These are phyloP conservation scores for Paramecium primaurelia DNA, from an alignment of 73 alveolate genomes.

Conservation along the genomic window DNA sequence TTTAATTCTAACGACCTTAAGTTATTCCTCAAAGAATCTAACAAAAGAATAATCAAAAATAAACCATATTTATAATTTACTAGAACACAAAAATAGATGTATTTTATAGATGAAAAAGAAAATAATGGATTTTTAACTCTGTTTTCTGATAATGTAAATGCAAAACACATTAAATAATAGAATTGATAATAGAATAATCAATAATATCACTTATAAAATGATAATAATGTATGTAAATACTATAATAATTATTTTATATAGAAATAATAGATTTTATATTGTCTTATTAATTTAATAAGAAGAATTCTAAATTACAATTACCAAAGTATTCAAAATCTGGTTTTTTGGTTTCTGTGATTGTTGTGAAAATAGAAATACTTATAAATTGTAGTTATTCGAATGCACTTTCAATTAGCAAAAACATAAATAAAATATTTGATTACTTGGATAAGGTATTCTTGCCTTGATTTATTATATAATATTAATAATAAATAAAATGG, in stretches of 20 bases:
- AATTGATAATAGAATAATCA: background rate
- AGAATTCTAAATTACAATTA: background rate
- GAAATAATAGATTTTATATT: background rate
- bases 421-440: background rate
- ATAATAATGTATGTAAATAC: background rate
- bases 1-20: background rate
- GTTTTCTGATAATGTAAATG: background rate
- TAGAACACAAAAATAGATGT: background rate
- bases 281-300: background rate
- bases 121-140: background rate
- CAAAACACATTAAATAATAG: background rate
- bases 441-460: background rate
- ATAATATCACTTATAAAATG: background rate
- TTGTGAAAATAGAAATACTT: background rate
- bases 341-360: background rate
- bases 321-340: background rate
- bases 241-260: background rate
- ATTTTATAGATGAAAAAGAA: background rate
- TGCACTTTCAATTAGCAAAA: background rate
- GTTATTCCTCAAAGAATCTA: too few species aligned
- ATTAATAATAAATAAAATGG: background rate
- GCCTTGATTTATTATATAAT: background rate
- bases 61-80: background rate
- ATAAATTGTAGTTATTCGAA: background rate
- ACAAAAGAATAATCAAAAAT: background rate